Conservation (phyloP, 495 filamentous ascomycete genomes). For the Penicillium turbatum region DNA sequence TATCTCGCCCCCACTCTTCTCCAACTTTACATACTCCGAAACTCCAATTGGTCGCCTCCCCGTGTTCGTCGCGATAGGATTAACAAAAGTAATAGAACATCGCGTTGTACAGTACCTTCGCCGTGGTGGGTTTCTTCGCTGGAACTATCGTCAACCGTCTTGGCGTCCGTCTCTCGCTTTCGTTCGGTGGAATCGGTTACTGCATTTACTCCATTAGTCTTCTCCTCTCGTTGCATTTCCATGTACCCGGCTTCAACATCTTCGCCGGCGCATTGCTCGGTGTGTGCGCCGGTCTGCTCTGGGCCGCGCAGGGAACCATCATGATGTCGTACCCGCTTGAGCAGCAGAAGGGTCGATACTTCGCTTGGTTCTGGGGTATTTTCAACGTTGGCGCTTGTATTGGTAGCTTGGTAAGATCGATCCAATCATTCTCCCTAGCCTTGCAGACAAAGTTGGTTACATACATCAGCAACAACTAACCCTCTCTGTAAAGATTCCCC, state of each 20-base stretch:
- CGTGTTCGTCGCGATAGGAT: neutral
- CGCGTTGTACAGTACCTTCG: constrained; percentile 60
- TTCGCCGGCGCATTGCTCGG: constrained; percentile 53
- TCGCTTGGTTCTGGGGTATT: constrained; percentile 51
- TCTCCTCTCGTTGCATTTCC: constrained; percentile 62
- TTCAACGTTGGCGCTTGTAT: constrained; percentile 52
- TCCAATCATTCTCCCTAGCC: neutral
- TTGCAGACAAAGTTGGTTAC: neutral
- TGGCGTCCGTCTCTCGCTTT: constrained; percentile 39
- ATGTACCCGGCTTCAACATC: constrained; percentile 70
- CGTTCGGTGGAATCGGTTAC: constrained; percentile 46
- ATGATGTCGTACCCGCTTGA: constrained; percentile 52
- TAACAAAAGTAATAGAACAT: constrained; percentile 29
- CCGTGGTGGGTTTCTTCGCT: constrained; percentile 51
- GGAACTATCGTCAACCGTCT: constrained; percentile 47
- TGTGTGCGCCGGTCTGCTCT: constrained; percentile 46
- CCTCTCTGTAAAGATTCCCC: constrained; percentile 28
- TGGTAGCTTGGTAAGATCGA: constrained; percentile 38
- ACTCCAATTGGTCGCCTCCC: neutral
- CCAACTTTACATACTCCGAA: neutral
- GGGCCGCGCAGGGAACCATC: constrained; percentile 50
- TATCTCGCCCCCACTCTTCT: neutral
- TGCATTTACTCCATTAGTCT: constrained; percentile 42
- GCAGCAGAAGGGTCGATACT: constrained; percentile 45
- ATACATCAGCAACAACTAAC: neutral